Base-by-base conservation (phyloP, 2,329 filamentous ascomycete genomes). In the Microdochium nivale region DNA sequence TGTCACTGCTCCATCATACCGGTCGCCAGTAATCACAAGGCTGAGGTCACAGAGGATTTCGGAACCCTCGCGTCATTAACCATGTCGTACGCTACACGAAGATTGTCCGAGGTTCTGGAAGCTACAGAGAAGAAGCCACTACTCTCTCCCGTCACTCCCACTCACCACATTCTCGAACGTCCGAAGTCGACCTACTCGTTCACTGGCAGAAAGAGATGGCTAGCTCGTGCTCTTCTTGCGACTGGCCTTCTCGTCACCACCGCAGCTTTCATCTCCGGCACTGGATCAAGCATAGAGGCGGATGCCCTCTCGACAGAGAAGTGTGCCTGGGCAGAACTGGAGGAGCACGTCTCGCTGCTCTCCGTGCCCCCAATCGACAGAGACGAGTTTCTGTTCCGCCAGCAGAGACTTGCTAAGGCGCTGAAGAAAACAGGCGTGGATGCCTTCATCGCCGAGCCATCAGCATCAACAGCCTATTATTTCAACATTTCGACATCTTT, bases 371-470 rank as follows among this genome's bases (percentile, higher is more conserved):
- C 59, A 10, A 62, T 65, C 53, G 47, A 46, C 21, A 60, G 58
- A 11, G 51, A 55, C 14, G 62, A 65, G 49, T 64, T 59, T 43
- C 54, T 65, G 14, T 13, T 47, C n/a, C 62, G 62, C 9, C 62
- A 64, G 48, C 3, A 37, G 27, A 53, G 49, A 8, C 56, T 65
- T 8, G 62, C 62, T 2, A 47, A 47, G 13, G 53, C 57, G 5
- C 55, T 64, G 24, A 47, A 33, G 19, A 56, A 53, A 2, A 60
- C 56, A 2, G 58, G 56, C 13, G 56, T 62, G 23, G 62, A 65
- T 46, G 62, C 62, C 49, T 65, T 65, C 52, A 47, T 65, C 37
- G 60, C 60, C 10, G 62, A 64, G 50, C 62, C 62, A 30, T 65
- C 62, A 21, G 59, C 61, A 1, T 58, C 54, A 1, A 60, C 58